phyloP scores from a whole-genome alignment of 441 rosid genomes.

The Aquilaria agallochum region DNA sequence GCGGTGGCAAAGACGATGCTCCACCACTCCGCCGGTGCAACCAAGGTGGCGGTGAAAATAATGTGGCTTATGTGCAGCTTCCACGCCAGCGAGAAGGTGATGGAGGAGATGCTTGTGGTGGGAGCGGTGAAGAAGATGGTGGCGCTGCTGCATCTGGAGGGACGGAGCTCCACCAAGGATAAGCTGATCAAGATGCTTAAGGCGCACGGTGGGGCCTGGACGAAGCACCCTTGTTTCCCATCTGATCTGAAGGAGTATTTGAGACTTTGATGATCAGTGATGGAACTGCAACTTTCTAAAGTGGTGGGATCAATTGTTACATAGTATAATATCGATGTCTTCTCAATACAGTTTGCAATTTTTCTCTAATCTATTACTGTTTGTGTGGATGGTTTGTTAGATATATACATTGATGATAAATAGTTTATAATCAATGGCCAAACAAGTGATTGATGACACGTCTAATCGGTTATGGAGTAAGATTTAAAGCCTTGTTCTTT shows the following conservation, averaged over 20 bases:
- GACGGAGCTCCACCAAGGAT: constrained; percentile 24
- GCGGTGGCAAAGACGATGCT: constrained; percentile 25
- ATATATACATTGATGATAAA: too few relatives aligned
- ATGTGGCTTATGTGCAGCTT: constrained; percentile 24
- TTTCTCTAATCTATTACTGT: too few relatives aligned
- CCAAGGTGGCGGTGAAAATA: constrained; percentile 28
- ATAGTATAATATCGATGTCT: too few relatives aligned
- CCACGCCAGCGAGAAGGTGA: constrained; percentile 17
- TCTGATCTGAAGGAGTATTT: constrained; percentile 19
- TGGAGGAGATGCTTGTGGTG: constrained; percentile 28
- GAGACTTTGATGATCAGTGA: constrained; percentile 5
- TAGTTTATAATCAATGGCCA: too few relatives aligned
- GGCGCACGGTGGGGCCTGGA: constrained; percentile 25
- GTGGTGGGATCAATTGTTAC: too few relatives aligned
- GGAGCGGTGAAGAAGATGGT: constrained; percentile 26
- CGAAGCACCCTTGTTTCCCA: constrained; percentile 24
- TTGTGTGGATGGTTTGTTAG: too few relatives aligned
- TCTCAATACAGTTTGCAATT: too few relatives aligned
- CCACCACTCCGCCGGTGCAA: constrained; percentile 10
- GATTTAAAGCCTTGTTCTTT: too few relatives aligned
- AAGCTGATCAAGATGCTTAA: constrained; percentile 26
- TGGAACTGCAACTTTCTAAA: too few relatives aligned
- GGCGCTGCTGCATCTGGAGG: constrained; percentile 23
- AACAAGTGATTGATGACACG: too few relatives aligned
- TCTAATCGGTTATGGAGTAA: too few relatives aligned